Base-by-base conservation (phyloP, 495 filamentous ascomycete species). In the Podospora appendiculata region DNA sequence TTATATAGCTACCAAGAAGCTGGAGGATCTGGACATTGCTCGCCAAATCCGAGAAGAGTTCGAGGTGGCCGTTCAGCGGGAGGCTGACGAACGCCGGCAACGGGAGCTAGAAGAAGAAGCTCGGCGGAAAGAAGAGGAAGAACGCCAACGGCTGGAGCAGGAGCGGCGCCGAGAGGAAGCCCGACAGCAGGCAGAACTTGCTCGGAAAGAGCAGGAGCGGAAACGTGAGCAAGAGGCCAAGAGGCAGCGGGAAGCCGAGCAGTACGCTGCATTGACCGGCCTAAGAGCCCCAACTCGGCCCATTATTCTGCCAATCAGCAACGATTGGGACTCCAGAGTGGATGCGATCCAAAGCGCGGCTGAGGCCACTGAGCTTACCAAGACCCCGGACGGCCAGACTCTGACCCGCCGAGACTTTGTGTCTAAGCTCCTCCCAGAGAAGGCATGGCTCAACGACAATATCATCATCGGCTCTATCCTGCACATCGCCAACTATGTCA, bases 381-480 rank as follows among this genome's bases (percentile, higher is more conserved):
- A 58, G 18, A 79, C 73, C 2, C 67, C 72, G 4, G 72, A 78
- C 16, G 84, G 84, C 6, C 76, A 79, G 5, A 66, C 74, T 2
- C 64, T 94, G 8, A 76, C 62, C 16, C 67, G 73, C 5, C 73
- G 74, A 47, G 87, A 92, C 57, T 84, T 95, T 36, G 60, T 47
- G 0, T 66, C 66, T 18, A 70, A 78, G 67, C 50, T 91, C 47
- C 68, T 85, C 14, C 66, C 67, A 12, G 50, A 65, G 2, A 59
- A 63, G 8, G 71, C 68, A 0, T 96, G 90, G 90, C 70, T 96
- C 0, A 93, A 95, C 58, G 89, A 95, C 64, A 85, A 90, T 48
- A 77, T 88, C 16, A 84, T 95, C 58, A 89, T 87, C 54, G 75
- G 79, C 2, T 84, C 85, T 19, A 67, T 93, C 8, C 64, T 72